Conservation (phyloP, 192 early-diverging fungal species). For the Spinellus fusiger region DNA sequence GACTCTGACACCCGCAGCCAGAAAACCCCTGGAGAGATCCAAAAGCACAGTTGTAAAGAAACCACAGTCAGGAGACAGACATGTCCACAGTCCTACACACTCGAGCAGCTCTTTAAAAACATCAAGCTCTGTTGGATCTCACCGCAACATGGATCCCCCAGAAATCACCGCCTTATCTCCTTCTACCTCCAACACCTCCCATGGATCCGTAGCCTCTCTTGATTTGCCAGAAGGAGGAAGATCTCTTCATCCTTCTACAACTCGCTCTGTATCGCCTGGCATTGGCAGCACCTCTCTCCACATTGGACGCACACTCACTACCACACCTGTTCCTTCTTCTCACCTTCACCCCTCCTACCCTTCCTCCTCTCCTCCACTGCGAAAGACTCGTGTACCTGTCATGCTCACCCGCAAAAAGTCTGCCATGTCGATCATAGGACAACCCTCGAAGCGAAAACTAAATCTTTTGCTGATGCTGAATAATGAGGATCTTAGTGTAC, state of each 20-base stretch:
- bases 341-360: constrained; percentile 1
- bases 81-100: background rate
- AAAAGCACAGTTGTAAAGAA: background rate
- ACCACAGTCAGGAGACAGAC: background rate
- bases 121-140: constrained; percentile 7
- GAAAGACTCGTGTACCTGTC: constrained; percentile 17
- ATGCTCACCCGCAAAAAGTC: constrained; percentile 17
- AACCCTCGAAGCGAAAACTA: constrained; percentile 1
- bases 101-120: constrained; percentile 9
- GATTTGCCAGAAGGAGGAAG: background rate
- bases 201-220: constrained; percentile 4
- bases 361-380: background rate
- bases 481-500: constrained; percentile 5
- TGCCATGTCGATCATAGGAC: constrained; percentile 13
- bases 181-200: constrained; percentile 8
- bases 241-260: background rate
- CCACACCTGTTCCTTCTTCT: background rate
- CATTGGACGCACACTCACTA: background rate
- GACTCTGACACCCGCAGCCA: background rate
- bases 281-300: constrained; percentile 4
- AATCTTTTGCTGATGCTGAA: constrained; percentile 10
- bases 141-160: background rate
- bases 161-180: constrained; percentile 6
- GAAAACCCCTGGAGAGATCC: constrained; percentile 12
- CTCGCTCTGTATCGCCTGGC: background rate